Evolutionary conservation across 805 yeast species (phyloP), one percentile per base, ranked within the genome.

Genomic region (Saccharomycopsis javanensis): DNA sequence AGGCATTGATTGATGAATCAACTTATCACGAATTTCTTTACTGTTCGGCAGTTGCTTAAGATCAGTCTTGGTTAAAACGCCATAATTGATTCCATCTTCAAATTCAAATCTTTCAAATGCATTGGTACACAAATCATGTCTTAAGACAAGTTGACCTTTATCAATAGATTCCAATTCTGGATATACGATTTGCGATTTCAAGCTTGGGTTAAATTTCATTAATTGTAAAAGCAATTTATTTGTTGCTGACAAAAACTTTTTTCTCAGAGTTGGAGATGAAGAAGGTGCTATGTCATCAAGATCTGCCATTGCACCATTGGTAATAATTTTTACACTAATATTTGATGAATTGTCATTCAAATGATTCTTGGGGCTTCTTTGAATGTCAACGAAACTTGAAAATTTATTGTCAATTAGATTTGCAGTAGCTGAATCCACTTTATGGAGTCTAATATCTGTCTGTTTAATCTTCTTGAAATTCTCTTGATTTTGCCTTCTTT

Each of bases 1-100:
- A 20, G 48, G 34, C 18, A 34, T 30, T 5, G 50, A 7, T n/a
- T 53, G 55, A 20, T 27, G 35, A 16, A 33, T 37, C n/a, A 10
- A 20, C 51, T 33, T 31, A 8, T 53, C 8, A 7, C 20, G 50
- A 5, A 30, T 5, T 1, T 23, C 52, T 4, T 30, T 45, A 13
- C 23, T 28, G 4, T 30, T 13, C 3, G 55, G 23, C 25, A 46
- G 50, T 7, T 31, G 8, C 16, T 52, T 50, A 7, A 28, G 33
- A 3, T 54, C 38, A 16, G 16, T 25, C 48, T 34, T 55, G 10
- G 35, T 46, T 27, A 57, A 46, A 53, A 54, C 50, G 13, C 62
- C 62, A 23, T 60, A 60, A 30, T 54, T 60, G 8, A 60, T 51
- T 2, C 62, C 62, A 48, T 60, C 58, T 8, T 55, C 52, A 18